These are phyloP conservation scores for Yamadazyma jaroonii DNA, from an alignment of 1,139 yeast genomes.

Conservation along the genomic window DNA sequence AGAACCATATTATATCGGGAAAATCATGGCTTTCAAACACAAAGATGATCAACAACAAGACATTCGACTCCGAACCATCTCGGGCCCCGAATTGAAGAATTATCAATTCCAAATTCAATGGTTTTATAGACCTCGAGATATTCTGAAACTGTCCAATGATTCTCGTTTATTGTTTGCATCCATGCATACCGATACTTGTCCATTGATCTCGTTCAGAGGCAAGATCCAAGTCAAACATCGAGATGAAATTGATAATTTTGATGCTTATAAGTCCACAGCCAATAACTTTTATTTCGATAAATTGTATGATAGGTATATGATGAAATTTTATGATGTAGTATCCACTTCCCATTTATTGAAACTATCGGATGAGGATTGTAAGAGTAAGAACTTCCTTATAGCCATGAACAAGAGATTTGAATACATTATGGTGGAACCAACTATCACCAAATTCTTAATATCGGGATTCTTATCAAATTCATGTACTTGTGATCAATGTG, in stretches of 20 bases:
- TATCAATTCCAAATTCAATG: conserved; percentile 76
- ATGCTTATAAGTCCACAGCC: conserved; percentile 54
- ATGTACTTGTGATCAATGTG: conserved; percentile 66
- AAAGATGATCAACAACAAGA: conserved; percentile 17
- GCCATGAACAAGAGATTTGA: conserved; percentile 69
- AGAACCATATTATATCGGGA: conserved; percentile 88
- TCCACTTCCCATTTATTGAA: conserved; percentile 12
- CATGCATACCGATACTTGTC: conserved; percentile 84
- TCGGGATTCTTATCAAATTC: conserved; percentile 56
- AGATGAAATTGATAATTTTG: conserved; percentile 60
- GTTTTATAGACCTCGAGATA: conserved; percentile 89
- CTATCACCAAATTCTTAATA: conserved; percentile 61
- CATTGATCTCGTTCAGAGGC: conserved; percentile 75
- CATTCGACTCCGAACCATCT: conserved; percentile 12
- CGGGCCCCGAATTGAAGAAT: conserved; percentile 36
- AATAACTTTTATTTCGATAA: conserved; percentile 83
- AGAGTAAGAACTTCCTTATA: conserved; percentile 51
- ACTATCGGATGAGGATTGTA: conserved; percentile 22
- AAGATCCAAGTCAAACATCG: conserved; percentile 66
- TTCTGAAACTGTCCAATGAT: conserved; percentile 64
- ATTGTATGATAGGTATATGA: conserved; percentile 83
- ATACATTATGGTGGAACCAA: conserved; percentile 74
- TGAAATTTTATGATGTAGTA: conserved; percentile 73
- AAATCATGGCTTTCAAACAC: conserved; percentile 71
- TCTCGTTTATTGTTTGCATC: conserved; percentile 80